Base-by-base conservation (phyloP, 2,329 filamentous ascomycete species). In the Coniochaeta prunicola region DNA sequence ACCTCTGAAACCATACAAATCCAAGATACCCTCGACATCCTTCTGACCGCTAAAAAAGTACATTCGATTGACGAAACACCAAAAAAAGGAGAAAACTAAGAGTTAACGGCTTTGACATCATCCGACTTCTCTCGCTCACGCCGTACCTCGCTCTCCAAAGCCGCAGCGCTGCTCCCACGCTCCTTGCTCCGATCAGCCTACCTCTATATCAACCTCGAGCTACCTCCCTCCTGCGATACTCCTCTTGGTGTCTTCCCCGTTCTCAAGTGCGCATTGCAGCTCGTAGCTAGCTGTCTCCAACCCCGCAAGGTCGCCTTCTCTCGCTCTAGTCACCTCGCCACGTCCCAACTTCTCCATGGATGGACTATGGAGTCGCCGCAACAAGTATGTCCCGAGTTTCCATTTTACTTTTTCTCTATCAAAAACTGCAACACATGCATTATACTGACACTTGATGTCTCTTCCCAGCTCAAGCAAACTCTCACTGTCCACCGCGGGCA, bases 351-450 rank as follows among this genome's bases (percentile, higher is more conserved):
- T 72, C 75, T 76, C 73, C 71, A 85, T 86, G 83, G 83, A 84
- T 74, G 83, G 81, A 71, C 76, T 85, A 80, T 93, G 90, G 90
- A 88, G 85, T 76, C 88, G 90, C 76, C 88, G 90, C 76, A 88
- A 87, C 76, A 92, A 91, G 90, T 92, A 81, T 75, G 86, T 45
- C n/a, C n/a, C n/a, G n/a, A n/a, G n/a, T n/a, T n/a, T 53, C 24
- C 38, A 24, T 58, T 28, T 28, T 24, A 1, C 21, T 15, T 57
- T 42, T n/a, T 30, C 21, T 30, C 12, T 50, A 45, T 50, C n/a
- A n/a, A n/a, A 26, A 12, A 15, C 13, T 12, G 13, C 45, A 9
- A 15, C 30, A 4, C n/a, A 13, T 24, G n/a, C 8, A 10, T 8
- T 30, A 58, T 38, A 50, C 65, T 68, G 55, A 68, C 63, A 31